A percentile compares a stretch with the other conserved stretches of the same genome.
phyloP scores from a whole-genome alignment of 768 basidiomycete species.

The Mycena sanguinolenta region DNA sequence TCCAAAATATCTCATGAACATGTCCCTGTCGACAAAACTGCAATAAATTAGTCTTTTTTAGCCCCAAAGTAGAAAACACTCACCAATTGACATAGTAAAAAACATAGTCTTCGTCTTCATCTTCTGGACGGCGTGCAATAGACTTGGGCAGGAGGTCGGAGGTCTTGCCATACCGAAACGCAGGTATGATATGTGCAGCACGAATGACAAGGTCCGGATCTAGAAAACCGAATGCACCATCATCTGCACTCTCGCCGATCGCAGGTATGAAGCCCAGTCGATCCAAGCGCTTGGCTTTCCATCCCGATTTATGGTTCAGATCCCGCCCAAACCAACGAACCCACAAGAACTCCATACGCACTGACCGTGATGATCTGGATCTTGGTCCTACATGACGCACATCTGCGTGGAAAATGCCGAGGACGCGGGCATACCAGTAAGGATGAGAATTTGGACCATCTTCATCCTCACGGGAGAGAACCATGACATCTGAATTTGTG shows the following conservation, averaged over 20 bases:
- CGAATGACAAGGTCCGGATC: constrained; percentile 1
- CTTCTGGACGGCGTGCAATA: background rate
- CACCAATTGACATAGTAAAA: constrained; percentile 14
- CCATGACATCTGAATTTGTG: background rate
- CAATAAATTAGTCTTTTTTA: background rate
- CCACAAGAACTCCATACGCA: constrained; percentile 10
- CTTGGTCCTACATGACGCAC: constrained; percentile 31
- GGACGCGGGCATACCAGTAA: constrained; percentile 48
- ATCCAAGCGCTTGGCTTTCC: constrained; percentile 4
- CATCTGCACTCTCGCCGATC: background rate
- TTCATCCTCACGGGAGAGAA: background rate
- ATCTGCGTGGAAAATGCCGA: constrained; percentile 48
- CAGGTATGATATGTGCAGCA: background rate
- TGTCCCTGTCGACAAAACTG: constrained; percentile 11
- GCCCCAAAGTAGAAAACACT: background rate
- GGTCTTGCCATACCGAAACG: background rate
- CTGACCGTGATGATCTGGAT: background rate
- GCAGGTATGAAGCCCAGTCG: background rate
- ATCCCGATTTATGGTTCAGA: background rate
- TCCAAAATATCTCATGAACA: constrained; percentile 13
- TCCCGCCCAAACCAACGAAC: background rate
- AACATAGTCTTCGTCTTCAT: background rate
- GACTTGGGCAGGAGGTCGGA: background rate
- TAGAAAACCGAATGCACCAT: constrained; percentile 2
- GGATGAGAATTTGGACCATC: constrained; percentile 40